phyloP scores from a whole-genome alignment of 768 basidiomycete species.

The Phaffia australis region DNA sequence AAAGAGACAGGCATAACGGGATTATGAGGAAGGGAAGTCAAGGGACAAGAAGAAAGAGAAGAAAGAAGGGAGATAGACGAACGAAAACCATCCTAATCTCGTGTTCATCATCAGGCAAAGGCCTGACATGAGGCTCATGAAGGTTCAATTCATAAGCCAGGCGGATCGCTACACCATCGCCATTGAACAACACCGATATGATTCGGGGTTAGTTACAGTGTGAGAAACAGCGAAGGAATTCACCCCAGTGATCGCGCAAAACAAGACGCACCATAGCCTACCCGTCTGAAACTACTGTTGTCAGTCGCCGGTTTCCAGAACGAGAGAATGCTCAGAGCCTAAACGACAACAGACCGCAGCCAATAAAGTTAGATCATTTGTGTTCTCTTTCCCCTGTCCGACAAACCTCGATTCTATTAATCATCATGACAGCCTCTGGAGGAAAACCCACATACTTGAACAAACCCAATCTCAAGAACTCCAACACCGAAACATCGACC shows the following conservation, averaged over 20 bases:
- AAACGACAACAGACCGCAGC: too few species aligned
- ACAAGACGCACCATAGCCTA: conserved; percentile 20
- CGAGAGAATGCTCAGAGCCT: too few species aligned
- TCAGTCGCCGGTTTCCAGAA: too few species aligned
- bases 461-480: conserved; percentile 26
- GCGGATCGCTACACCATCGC: conserved; percentile 13
- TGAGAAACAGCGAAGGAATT: background rate
- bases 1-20: too few species aligned
- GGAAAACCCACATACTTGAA: conserved; percentile 15
- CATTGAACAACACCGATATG: background rate
- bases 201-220: background rate
- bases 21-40: too few species aligned
- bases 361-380: too few species aligned
- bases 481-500: conserved; percentile 27
- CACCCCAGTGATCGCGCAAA: background rate
- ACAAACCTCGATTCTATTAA: too few species aligned
- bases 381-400: too few species aligned
- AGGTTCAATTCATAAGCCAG: conserved; percentile 25
- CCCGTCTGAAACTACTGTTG: conserved; percentile 23
- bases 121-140: conserved; percentile 3
- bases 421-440: too few species aligned
- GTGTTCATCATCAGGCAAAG: conserved; percentile 22
- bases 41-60: too few species aligned
- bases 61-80: background rate
- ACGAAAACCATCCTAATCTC: conserved; percentile 27